Base-by-base conservation (phyloP, 768 basidiomycete species). In the Auricularia cornea region DNA sequence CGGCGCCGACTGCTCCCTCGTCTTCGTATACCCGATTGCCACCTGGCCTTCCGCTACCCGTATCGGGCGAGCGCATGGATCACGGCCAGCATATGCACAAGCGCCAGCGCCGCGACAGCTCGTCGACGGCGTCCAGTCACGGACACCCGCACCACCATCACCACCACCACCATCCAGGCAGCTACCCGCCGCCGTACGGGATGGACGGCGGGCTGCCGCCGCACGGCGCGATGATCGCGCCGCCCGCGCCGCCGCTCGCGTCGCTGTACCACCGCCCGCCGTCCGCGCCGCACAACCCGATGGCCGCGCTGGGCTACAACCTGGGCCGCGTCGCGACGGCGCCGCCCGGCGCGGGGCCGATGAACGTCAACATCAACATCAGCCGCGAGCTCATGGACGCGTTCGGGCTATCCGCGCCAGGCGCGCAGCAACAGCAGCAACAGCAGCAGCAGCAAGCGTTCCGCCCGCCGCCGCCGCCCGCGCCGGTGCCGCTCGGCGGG, bases 351-450 rank as follows among this genome's bases (percentile, higher is more conserved):
- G 10, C 26, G 26, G 26, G 28, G 26, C 54, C 54, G 54, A 57
- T 57, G 54, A 57, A 57, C 54, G 54, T 57, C 26, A 28, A 26
- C 26, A 57, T 57, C 54, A 57, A 57, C 54, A 57, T 57, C 8
- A 28, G 26, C 26, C 54, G 54, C 54, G 54, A 57, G 54, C 54
- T 57, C 8, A 57, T 57, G 54, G 54, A 57, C 28, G 54, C 54
- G 8, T 57, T 57, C 20, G 54, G 28, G 54, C 54, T 57, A 4
- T 48, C 44, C 23, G 44, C 44, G 16, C 44, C 44, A 1, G 20
- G 23, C 1, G 6, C 26, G 26, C 54, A 57, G 28, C 28, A 28
- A 11, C 54, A 57, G 26, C 54, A 57, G 20, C 44, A 48, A 18
- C 30, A 31, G 20, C 54, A 31, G 28, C 54, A 57, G 20, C 54